Percentiles rank a stretch among this genome's conserved stretches.
Conservation (phyloP, 768 basidiomycete species). For the Mycena epipterygia region DNA sequence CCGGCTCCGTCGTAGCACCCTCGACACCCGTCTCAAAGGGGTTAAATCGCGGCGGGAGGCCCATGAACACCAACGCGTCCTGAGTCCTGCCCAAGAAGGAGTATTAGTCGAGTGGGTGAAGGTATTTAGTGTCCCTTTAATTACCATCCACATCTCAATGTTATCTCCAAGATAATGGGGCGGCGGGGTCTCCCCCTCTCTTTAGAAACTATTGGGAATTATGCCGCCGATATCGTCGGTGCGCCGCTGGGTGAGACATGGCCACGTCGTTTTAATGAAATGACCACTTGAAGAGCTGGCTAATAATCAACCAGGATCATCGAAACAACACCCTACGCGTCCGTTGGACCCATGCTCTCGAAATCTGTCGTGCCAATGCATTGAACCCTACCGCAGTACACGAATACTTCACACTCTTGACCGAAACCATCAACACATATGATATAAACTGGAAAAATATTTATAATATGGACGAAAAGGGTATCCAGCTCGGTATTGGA, state of each 20-base stretch:
- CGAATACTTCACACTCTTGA: constrained; percentile 42
- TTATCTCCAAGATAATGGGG: constrained; percentile 6
- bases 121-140: background rate
- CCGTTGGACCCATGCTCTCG: background rate
- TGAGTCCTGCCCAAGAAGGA: background rate
- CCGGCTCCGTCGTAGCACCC: background rate
- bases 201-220: background rate
- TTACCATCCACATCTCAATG: background rate
- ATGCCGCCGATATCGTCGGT: background rate
- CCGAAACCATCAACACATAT: constrained; percentile 37
- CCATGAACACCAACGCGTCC: background rate
- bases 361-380: background rate
- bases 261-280: constrained; percentile 4
- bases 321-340: no score
- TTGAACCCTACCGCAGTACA: constrained; percentile 36
- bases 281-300: background rate
- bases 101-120: constrained; percentile 1
- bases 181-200: background rate
- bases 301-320: no score
- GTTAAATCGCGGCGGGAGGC: background rate
- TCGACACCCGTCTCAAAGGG: background rate
- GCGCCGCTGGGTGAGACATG: background rate
- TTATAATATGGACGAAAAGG: constrained; percentile 52
- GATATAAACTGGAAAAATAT: constrained; percentile 44
- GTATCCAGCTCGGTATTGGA: constrained; percentile 43